These are phyloP conservation scores for Nigrospora sphaerica DNA, from an alignment of 2,329 filamentous ascomycete species.

Conservation along the genomic window DNA sequence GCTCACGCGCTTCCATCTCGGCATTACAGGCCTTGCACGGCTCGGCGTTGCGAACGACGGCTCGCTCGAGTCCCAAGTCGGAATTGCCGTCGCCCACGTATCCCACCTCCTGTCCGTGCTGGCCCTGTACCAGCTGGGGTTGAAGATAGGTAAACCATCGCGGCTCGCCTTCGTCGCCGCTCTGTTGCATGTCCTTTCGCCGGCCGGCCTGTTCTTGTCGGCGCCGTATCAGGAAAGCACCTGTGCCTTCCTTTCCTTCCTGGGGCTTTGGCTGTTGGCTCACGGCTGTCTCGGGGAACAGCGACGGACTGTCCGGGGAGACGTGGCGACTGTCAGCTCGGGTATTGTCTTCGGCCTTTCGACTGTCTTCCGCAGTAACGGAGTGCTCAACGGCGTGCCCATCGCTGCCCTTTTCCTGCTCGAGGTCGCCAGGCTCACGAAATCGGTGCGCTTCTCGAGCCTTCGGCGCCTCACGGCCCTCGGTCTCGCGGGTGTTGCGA, in stretches of 20 bases:
- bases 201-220: conserved; percentile 82
- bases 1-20: background rate
- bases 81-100: conserved; percentile 61
- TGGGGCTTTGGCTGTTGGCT: conserved; percentile 64
- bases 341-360: conserved; percentile 66
- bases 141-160: conserved; percentile 42
- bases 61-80: conserved; percentile 41
- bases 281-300: conserved; percentile 31
- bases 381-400: conserved; percentile 70
- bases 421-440: conserved; percentile 30
- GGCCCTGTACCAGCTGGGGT: conserved; percentile 60
- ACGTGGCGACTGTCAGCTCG: conserved; percentile 49
- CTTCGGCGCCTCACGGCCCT: conserved; percentile 50
- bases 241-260: conserved; percentile 71
- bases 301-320: conserved; percentile 22
- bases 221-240: conserved; percentile 78
- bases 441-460: conserved; percentile 24
- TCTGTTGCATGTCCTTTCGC: conserved; percentile 73
- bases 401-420: conserved; percentile 57
- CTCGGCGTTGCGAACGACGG: conserved; percentile 15
- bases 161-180: conserved; percentile 62
- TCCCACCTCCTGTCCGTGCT: conserved; percentile 72
- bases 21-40: conserved; percentile 12
- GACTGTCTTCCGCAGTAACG: conserved; percentile 75
- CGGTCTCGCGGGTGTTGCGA: conserved; percentile 57